Evolutionary conservation across 2,329 filamentous ascomycete genomes (phyloP), one percentile per base, ranked within the genome.

Genomic region (Scorias spongiosa): DNA sequence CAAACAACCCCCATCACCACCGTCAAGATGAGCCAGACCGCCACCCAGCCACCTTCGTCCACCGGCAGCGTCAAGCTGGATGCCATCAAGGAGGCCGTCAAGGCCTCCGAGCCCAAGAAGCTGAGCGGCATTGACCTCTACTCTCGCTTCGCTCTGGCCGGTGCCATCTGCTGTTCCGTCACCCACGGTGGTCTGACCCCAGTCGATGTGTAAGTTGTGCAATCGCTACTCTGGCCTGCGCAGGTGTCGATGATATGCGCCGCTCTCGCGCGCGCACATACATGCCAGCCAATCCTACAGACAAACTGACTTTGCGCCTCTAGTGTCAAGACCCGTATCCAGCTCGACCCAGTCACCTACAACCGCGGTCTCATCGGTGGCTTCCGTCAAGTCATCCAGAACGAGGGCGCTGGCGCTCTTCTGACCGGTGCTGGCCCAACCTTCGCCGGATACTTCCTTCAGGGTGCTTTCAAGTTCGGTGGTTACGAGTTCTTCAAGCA

Each of bases 401-500:
- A 78, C 55, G 86, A 93, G 73, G 86, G 86, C 70, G 81, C 82
- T 62, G 83, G 80, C 65, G 86, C 85, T 66, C 79, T 93, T 59
- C 72, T 85, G 66, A 93, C 86, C 55, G 85, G 85, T 68, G 76
- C 80, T 66, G 86, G 86, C 56, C 86, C 85, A 59, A 93, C 85
- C 62, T 79, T 80, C 55, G 83, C 85, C 53, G 85, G 85, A 66
- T 93, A 93, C 74, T 93, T 93, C 80, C 80, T 93, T 58, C 85
- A 93, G 72, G 85, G 86, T 63, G 82, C 84, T 58, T 80, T 91
- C 76, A 93, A 93, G 73, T 91, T 91, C 67, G 86, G 86, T 66
- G 86, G 86, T 65, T 93, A 93, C 69, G 86, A 93, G 72, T 81
- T 93, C 71, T 93, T 93, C 82, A 93, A 93, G 81, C 78, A 88